Base-by-base conservation (phyloP, 768 basidiomycete species). In the Dentipellis sp. region DNA sequence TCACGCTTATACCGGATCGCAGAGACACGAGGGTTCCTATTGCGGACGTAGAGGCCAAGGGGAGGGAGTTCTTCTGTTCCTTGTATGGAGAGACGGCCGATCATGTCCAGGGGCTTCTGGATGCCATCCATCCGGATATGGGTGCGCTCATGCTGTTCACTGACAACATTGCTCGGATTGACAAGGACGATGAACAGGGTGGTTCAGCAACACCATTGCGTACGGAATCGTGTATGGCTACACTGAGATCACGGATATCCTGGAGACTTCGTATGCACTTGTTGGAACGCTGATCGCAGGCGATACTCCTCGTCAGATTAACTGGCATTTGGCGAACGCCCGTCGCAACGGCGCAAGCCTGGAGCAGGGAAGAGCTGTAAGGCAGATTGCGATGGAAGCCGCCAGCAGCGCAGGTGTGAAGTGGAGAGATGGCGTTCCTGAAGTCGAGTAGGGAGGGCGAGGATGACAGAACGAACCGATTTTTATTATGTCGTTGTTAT, bases 321-420 rank as follows among this genome's bases (percentile, higher is more conserved):
- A 59, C n/a, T 87, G 85, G 84, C 85, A 86, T 62, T 69, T 86
- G 21, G 70, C 72, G 11, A 79, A 79, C 14, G 82, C 84, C 2
- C 70, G 73, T 42, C 71, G 81, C 53, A 71, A 73, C 46, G 83
- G 83, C 3, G 84, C 83, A 10, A 77, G 73, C 2, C 56, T 70
- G 16, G 79, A 78, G 14, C 75, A 86, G 61, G 74, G 75, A 6
- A 68, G 67, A 40, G 82, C 82, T 2, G 79, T 82, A 8, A 71
- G 85, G 19, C 62, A 72, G 42, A 81, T 84, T 46, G 71, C 81
- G 14, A 78, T 86, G 38, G 72, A 75, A 46, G 74, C 81, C 9
- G 77, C 78, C 3, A 65, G 65, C 10, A 66, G 70, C 14, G 71
- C 74, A 4, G 83, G 84, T 0, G 66, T 84, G 23, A 63, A 60